Evolutionary conservation across 2,329 filamentous ascomycete genomes (phyloP).

Genomic region (Amauroascus verrucosus): DNA sequence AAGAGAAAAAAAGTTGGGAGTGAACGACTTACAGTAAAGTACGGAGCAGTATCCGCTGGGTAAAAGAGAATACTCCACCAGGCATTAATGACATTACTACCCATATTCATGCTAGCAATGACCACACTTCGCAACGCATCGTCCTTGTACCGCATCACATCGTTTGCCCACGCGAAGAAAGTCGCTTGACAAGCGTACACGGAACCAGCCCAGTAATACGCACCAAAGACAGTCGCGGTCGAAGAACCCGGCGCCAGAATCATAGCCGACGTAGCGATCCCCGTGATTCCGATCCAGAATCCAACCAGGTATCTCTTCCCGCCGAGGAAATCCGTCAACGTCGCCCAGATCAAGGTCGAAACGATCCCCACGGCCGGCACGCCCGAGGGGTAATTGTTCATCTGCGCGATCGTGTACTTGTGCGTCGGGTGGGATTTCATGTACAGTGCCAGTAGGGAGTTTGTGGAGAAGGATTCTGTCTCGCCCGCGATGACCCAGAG

Average conservation of each 20-base stretch:
- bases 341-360: constrained; percentile 57
- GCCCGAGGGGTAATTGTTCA: constrained; percentile 47
- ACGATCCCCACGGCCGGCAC: constrained; percentile 44
- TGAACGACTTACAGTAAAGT: constrained; percentile 47
- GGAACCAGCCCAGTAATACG: constrained; percentile 60
- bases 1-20: constrained; percentile 8
- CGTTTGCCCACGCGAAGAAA: constrained; percentile 68
- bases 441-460: constrained; percentile 47
- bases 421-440: constrained; percentile 40
- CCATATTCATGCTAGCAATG: constrained; percentile 61
- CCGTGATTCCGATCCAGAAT: constrained; percentile 57
- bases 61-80: constrained; percentile 69
- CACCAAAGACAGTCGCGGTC: constrained; percentile 49
- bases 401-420: constrained; percentile 39
- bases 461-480: constrained; percentile 59
- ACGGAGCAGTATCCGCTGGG: constrained; percentile 54
- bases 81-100: constrained; percentile 57
- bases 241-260: constrained; percentile 47
- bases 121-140: constrained; percentile 55
- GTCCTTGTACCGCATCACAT: constrained; percentile 55
- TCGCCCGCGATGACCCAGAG: constrained; percentile 55
- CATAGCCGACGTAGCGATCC: constrained; percentile 52
- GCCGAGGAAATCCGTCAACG: constrained; percentile 53
- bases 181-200: constrained; percentile 65
- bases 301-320: constrained; percentile 57